phyloP scores from a whole-genome alignment of 352 stramenopile species.

The Aphanomyces stellatus region DNA sequence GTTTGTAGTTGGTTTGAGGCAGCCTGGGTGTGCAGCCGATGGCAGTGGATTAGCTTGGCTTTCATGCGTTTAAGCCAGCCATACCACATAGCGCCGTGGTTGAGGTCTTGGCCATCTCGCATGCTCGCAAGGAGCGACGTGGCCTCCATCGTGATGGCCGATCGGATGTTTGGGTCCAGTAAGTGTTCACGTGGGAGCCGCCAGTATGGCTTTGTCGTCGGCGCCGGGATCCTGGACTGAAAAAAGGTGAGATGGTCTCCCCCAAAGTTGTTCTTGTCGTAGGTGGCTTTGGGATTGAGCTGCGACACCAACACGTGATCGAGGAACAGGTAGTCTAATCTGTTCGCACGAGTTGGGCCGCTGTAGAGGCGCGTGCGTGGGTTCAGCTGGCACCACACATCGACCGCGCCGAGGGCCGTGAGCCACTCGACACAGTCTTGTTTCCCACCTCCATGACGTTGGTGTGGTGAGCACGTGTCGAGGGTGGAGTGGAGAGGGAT shows the following conservation, averaged over 20 bases:
- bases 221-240: neutral
- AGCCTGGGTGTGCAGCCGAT: neutral
- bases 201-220: neutral
- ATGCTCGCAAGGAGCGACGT: neutral
- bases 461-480: neutral
- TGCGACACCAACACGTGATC: neutral
- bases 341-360: conserved; percentile 17
- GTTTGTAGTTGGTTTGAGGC: neutral
- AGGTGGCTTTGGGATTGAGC: neutral
- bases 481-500: neutral
- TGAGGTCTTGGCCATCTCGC: neutral
- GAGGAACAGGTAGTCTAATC: conserved; percentile 13
- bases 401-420: conserved; percentile 6
- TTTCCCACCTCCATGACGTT: neutral
- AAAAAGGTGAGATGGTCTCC: neutral
- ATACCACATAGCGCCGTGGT: neutral
- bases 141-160: neutral
- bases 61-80: neutral
- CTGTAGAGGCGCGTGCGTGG: conserved; percentile 5
- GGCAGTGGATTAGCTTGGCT: neutral
- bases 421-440: conserved; percentile 12
- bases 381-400: conserved; percentile 20
- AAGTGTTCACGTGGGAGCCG: neutral
- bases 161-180: neutral
- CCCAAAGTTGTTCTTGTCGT: neutral